A percentile compares a stretch with the other conserved stretches of the same genome.
Evolutionary conservation across 805 yeast genomes (phyloP).

Genomic region (Candida boleticola): DNA sequence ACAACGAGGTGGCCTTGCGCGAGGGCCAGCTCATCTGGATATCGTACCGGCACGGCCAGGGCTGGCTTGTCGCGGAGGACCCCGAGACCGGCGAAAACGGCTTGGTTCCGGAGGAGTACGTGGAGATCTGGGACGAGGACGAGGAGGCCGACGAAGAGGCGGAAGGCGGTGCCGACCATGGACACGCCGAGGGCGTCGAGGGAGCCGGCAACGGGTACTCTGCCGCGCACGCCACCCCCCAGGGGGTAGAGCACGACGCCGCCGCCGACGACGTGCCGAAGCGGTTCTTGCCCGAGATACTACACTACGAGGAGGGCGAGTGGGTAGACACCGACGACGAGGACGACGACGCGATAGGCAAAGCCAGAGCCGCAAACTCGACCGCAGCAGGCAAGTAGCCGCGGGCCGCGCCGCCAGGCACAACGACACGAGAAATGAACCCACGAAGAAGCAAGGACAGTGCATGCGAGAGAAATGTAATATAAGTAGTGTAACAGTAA

Average conservation of each 20-base stretch:
- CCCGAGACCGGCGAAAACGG: slow-evolving; percentile 79
- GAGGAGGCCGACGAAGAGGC: slow-evolving; percentile 19
- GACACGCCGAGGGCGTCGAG: slow-evolving; percentile 15
- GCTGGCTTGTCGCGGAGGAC: slow-evolving; percentile 95
- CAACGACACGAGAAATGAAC: no score
- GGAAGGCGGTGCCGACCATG: slow-evolving; percentile 28
- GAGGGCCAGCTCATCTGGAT: slow-evolving; percentile 87
- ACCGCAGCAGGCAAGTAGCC: no score
- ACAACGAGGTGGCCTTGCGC: slow-evolving; percentile 74
- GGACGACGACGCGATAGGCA: slow-evolving; percentile 6
- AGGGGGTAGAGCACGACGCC: not conserved
- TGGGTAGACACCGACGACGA: slow-evolving; percentile 22
- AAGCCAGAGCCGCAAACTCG: no score
- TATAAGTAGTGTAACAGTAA: not conserved
- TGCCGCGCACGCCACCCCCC: not conserved
- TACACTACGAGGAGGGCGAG: slow-evolving; percentile 13
- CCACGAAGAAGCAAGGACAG: no score
- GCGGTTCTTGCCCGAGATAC: slow-evolving; percentile 2
- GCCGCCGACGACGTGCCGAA: slow-evolving; percentile 1
- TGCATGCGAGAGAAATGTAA: not conserved
- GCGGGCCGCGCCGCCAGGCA: no score
- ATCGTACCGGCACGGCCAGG: slow-evolving; percentile 92
- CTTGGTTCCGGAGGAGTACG: slow-evolving; percentile 92
- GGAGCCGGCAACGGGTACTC: not conserved
- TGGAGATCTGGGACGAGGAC: slow-evolving; percentile 46